Conservation (phyloP, 768 basidiomycete species). For the Sistotremastrum suecicum region DNA sequence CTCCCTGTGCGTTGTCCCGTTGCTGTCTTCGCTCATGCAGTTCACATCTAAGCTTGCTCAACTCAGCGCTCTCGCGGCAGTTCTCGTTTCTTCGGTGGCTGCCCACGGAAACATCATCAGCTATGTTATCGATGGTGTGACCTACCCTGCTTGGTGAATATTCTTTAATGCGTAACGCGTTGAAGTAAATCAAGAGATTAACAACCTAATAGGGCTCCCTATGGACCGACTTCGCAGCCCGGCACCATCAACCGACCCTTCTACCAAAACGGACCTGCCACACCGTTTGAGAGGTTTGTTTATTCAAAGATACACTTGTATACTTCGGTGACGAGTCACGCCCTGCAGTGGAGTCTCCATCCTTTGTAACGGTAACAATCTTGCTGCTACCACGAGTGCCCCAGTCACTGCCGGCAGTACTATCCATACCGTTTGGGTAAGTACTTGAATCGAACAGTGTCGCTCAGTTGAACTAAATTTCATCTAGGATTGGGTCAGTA, state of each 20-base stretch:
- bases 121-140: neutral
- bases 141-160: neutral
- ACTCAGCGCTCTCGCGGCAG: no score
- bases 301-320: neutral
- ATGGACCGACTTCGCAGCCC: neutral
- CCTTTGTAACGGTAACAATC: neutral
- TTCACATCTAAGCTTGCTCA: no score
- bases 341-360: neutral
- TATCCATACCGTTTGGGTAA: neutral
- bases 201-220: neutral
- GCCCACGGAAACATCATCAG: neutral
- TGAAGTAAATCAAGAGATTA: no score
- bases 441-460: neutral
- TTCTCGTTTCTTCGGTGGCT: neutral
- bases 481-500: no score
- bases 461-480: no score
- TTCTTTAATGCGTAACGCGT: no score
- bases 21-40: no score
- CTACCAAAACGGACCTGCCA: neutral
- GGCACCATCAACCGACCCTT: neutral
- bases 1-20: no score
- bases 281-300: neutral
- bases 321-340: neutral
- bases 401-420: neutral
- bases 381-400: neutral